These are phyloP conservation scores for Hypoxylon intermedium DNA, from an alignment of 495 filamentous ascomycete species.

Conservation along the genomic window DNA sequence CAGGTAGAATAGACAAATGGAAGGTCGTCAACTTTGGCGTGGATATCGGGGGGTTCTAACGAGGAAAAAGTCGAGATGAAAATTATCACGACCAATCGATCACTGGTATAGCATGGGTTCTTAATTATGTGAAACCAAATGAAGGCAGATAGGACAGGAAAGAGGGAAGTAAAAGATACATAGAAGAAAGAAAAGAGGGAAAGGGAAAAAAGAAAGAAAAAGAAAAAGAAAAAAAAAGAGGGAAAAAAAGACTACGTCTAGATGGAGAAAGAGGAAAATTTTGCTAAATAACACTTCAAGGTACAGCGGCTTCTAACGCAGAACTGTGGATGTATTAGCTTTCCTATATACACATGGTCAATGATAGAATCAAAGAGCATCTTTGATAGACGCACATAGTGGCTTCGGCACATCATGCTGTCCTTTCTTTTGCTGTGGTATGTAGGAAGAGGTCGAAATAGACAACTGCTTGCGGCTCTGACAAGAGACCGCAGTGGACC, in stretches of 20 bases:
- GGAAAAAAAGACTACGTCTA: background rate
- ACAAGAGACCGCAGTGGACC: constrained; percentile 15
- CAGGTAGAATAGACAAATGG: too few relatives aligned
- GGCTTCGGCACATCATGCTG: background rate
- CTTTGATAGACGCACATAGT: background rate
- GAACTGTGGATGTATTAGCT: too few relatives aligned
- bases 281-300: constrained; percentile 10
- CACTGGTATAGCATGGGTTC: too few relatives aligned
- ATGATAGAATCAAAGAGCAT: background rate
- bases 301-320: too few relatives aligned
- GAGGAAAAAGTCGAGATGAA: too few relatives aligned
- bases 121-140: too few relatives aligned
- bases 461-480: constrained; percentile 27
- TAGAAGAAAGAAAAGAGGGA: background rate
- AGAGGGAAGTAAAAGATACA: background rate
- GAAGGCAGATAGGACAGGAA: too few relatives aligned
- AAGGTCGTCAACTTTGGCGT: too few relatives aligned
- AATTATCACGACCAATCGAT: too few relatives aligned
- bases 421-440: constrained; percentile 10
- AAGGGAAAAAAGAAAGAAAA: constrained; percentile 1
- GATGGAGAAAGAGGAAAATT: constrained; percentile 22
- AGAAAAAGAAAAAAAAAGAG: constrained; percentile 12
- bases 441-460: constrained; percentile 11
- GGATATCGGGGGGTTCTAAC: too few relatives aligned
- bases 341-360: background rate